A percentile compares a stretch with the other conserved stretches of the same genome.
phyloP scores from a whole-genome alignment of 805 yeast species.

The Candida michaelii region DNA sequence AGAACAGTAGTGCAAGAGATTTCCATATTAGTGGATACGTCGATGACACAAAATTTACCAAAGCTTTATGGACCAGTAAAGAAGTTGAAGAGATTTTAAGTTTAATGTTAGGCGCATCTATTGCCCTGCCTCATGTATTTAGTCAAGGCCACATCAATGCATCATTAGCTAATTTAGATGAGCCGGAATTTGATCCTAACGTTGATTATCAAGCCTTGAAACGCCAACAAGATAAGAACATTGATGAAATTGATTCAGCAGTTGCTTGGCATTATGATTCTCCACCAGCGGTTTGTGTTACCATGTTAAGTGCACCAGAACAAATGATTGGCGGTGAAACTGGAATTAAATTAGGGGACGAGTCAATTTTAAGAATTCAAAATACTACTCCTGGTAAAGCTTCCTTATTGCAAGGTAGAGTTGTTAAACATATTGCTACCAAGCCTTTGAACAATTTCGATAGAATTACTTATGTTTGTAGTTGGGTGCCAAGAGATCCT shows the following conservation, averaged over 20 bases:
- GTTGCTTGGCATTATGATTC: conserved; percentile 18
- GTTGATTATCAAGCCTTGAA: conserved; percentile 11
- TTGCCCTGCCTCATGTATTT: conserved; percentile 21
- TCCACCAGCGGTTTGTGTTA: conserved; percentile 13
- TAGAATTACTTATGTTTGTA: conserved; percentile 43
- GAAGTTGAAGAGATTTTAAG: conserved; percentile 22
- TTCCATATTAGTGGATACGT: conserved; percentile 27
- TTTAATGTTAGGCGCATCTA: conserved; percentile 21
- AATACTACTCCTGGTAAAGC: conserved; percentile 20
- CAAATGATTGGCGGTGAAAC: conserved; percentile 18
- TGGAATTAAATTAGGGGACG: conserved; percentile 16
- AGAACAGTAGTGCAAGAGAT: conserved; percentile 25
- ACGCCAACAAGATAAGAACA: conserved; percentile 11
- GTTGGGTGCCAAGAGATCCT: conserved; percentile 42
- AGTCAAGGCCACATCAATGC: conserved; percentile 25
- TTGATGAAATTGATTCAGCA: conserved; percentile 9
- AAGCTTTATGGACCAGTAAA: conserved; percentile 26
- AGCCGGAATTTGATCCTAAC: conserved; percentile 8
- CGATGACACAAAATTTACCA: conserved; percentile 20
- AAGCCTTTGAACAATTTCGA: conserved; percentile 30
- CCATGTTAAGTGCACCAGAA: conserved; percentile 15
- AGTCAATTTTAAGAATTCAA: conserved; percentile 15
- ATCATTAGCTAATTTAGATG: conserved; percentile 11
- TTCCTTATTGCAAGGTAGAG: conserved; percentile 23
- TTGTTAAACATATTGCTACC: conserved; percentile 22